Base-by-base conservation (phyloP, 306 rosid species). In the Inga leiocalycina region DNA sequence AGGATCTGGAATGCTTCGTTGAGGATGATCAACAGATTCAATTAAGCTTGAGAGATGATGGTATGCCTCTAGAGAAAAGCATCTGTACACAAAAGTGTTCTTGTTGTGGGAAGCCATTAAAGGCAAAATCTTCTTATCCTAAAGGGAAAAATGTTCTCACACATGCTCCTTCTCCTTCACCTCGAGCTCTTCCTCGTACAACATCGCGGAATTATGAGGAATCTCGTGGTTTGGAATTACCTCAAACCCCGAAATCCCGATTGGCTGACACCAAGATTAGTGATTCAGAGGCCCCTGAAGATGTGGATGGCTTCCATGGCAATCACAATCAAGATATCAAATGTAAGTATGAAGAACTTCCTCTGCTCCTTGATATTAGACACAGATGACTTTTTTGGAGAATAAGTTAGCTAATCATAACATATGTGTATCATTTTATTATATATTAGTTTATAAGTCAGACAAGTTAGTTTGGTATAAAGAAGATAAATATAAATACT, bases 1-100 rank as follows among this genome's bases (percentile, higher is more conserved):
- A 90, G 93, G 98, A 95, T 83, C 86, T 92, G 12, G 98, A 93
- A 39, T 88, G 93, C 72, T 87, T 91, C 44, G 95, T 89, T 8
- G 92, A 93, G 74, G 93, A 91, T 8, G 94, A 89, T 24, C 85
- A 78, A 66, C 89, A 86, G 5, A 86, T 91, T 76, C 94, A 89
- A 9, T 65, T 90, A 80, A 84, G 91, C 77, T 74, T 85, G 87
- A 86, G 79, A 85, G 91, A 90, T 61, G 92, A 88, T 70, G 83
- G 75, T 20, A 0, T 88, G 80, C 85, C 74, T 44, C 11, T 78
- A 24, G 91, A 87, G 79, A 88, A 48, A 62, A 83, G 52, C 27
- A 54, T 54, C 10, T 71, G 56, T 72, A 73, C 19, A 68, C 73
- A 84, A 7, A 20, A 35, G 46, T 92, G 97, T 84, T 85, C 98